Evolutionary conservation across 371 early-diverging fungal genomes (phyloP).

Genomic region (Fennellomyces sp.): DNA sequence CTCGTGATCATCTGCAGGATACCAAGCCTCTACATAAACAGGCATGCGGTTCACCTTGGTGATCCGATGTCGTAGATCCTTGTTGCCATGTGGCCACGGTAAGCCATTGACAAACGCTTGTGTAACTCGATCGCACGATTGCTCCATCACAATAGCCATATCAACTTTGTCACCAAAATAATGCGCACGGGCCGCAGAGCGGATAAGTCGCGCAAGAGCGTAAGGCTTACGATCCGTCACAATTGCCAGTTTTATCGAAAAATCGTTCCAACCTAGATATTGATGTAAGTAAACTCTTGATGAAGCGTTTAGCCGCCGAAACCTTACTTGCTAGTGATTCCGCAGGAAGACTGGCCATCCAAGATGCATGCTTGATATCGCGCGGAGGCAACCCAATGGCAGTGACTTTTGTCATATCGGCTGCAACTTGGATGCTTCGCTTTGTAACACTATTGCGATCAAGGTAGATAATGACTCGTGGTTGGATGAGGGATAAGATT

Average conservation of each 20-base stretch:
- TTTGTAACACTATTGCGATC: slow-evolving; percentile 3
- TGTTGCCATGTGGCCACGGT: slow-evolving; percentile 55
- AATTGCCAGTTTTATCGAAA: slow-evolving; percentile 53
- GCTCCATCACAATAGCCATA: slow-evolving; percentile 61
- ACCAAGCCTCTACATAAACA: slow-evolving; percentile 67
- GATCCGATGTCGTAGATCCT: slow-evolving; percentile 59
- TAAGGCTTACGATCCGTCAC: slow-evolving; percentile 59
- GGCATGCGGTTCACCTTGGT: slow-evolving; percentile 54
- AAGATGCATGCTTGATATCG: slow-evolving; percentile 48
- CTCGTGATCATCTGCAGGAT: slow-evolving; percentile 57
- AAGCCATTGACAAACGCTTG: slow-evolving; percentile 49
- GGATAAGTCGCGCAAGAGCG: slow-evolving; percentile 52
- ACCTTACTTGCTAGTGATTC: slow-evolving; percentile 53
- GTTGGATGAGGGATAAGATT: slow-evolving; percentile 18
- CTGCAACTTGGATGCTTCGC: slow-evolving; percentile 14
- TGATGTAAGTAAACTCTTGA: no score
- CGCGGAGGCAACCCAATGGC: slow-evolving; percentile 48
- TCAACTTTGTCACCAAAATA: slow-evolving; percentile 59
- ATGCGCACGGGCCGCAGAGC: slow-evolving; percentile 51
- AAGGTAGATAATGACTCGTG: slow-evolving; percentile 29
- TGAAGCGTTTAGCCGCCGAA: no score
- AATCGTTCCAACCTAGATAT: slow-evolving; percentile 57
- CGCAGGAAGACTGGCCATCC: slow-evolving; percentile 57
- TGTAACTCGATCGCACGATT: slow-evolving; percentile 51
- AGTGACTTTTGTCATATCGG: slow-evolving; percentile 24